phyloP scores from a whole-genome alignment of 805 yeast species.

The Komagataella pseudopastoris region DNA sequence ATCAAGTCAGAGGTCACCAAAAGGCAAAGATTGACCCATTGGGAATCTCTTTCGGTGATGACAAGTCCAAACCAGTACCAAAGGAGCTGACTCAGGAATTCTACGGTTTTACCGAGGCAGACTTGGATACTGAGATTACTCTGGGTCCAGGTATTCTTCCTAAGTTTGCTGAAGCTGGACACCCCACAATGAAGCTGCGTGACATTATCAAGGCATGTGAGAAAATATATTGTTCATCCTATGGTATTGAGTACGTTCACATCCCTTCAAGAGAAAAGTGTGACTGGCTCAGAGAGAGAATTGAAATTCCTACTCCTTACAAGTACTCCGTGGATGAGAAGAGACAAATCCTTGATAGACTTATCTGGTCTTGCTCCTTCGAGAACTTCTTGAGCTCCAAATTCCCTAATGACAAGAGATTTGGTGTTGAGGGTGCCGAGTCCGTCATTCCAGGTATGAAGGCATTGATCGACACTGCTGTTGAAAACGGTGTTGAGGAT shows the following conservation, averaged over 20 bases:
- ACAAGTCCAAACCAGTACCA: slow-evolving; percentile 39
- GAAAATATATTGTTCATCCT: slow-evolving; percentile 70
- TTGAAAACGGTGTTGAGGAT: slow-evolving; percentile 87
- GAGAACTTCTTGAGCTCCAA: slow-evolving; percentile 88
- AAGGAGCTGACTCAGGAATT: slow-evolving; percentile 83
- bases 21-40: slow-evolving; percentile 95
- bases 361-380: slow-evolving; percentile 92
- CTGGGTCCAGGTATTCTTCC: slow-evolving; percentile 98
- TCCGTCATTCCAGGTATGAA: slow-evolving; percentile 94
- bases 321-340: slow-evolving; percentile 78
- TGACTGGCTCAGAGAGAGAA: slow-evolving; percentile 96
- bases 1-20: slow-evolving; percentile 96
- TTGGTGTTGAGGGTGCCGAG: slow-evolving; percentile 98
- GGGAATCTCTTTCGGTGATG: slow-evolving; percentile 75
- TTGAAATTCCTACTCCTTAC: slow-evolving; percentile 85
- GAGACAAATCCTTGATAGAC: slow-evolving; percentile 90
- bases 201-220: slow-evolving; percentile 76
- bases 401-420: slow-evolving; percentile 97
- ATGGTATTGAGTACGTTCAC: slow-evolving; percentile 94
- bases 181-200: slow-evolving; percentile 50
- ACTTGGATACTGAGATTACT: slow-evolving; percentile 69
- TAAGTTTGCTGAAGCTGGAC: slow-evolving; percentile 59
- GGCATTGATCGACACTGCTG: slow-evolving; percentile 87
- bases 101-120: slow-evolving; percentile 83
- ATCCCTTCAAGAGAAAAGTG: slow-evolving; percentile 91